A percentile compares a stretch with the other conserved stretches of the same genome.
Evolutionary conservation across 73 alveolate species (phyloP).

Genomic region (Tetrahymena borealis): DNA sequence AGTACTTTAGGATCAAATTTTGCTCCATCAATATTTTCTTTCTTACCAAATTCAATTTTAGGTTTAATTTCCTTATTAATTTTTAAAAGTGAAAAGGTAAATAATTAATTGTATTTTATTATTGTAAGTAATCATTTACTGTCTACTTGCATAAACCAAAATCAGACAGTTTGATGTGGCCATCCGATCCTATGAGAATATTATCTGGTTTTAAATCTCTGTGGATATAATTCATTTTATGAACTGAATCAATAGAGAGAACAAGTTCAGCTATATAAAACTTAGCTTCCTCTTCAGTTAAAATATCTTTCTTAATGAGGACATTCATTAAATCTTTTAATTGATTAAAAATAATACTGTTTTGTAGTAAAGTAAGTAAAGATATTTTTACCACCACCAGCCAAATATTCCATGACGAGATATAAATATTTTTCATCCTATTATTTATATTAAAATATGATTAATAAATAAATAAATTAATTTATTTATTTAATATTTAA

Average conservation of each 20-base stretch:
- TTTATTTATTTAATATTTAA: no score
- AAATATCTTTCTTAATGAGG: constrained; percentile 36
- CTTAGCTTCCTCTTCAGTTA: constrained; percentile 41
- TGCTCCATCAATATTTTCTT: constrained; percentile 17
- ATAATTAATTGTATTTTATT: background rate
- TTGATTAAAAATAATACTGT: background rate
- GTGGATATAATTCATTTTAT: constrained; percentile 44
- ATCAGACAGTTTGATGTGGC: constrained; percentile 35
- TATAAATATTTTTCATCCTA: constrained; percentile 66
- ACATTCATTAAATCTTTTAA: constrained; percentile 62
- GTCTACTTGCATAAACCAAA: constrained; percentile 43
- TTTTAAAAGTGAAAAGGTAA: background rate
- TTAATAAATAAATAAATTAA: no score
- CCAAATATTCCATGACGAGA: constrained; percentile 73
- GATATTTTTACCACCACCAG: constrained; percentile 47
- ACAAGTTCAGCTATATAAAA: constrained; percentile 40
- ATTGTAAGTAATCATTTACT: background rate
- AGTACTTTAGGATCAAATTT: constrained; percentile 10
- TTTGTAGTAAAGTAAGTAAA: background rate
- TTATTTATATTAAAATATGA: background rate
- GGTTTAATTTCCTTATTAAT: constrained; percentile 24
- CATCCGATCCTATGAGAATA: constrained; percentile 28
- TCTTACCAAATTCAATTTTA: constrained; percentile 23
- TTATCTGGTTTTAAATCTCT: constrained; percentile 42
- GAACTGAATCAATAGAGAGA: constrained; percentile 36